These are phyloP conservation scores for Xylariaceae sp. DNA, from an alignment of 2,329 filamentous ascomycete genomes.

Conservation along the genomic window DNA sequence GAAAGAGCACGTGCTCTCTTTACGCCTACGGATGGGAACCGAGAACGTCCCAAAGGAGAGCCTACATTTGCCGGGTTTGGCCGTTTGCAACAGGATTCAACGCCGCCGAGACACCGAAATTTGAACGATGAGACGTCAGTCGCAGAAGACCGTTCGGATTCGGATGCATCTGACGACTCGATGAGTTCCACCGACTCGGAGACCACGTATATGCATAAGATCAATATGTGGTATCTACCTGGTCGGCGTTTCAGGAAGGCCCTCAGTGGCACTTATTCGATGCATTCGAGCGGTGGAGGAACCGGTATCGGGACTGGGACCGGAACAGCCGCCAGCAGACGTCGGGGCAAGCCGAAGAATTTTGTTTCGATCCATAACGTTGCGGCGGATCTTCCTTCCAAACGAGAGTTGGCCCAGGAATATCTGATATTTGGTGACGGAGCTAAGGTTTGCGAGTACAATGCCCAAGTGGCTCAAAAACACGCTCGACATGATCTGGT, in stretches of 20 bases:
- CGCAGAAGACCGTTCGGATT: constrained; percentile 49
- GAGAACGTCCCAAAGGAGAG: constrained; percentile 49
- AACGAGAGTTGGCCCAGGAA: constrained; percentile 68
- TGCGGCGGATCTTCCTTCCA: constrained; percentile 70
- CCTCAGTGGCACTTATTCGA: constrained; percentile 53
- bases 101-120: constrained; percentile 42
- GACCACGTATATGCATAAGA: constrained; percentile 58
- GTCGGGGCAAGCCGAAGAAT: constrained; percentile 57
- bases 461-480: constrained; percentile 71
- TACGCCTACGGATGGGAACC: constrained; percentile 41
- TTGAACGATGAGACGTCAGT: constrained; percentile 47
- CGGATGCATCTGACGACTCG: constrained; percentile 44
- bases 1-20: constrained; percentile 52
- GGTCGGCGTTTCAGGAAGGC: constrained; percentile 50
- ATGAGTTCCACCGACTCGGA: constrained; percentile 58
- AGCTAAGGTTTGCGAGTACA: constrained; percentile 77
- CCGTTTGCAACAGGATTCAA: constrained; percentile 48
- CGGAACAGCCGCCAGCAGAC: constrained; percentile 49
- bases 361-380: constrained; percentile 71
- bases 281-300: constrained; percentile 57
- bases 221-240: constrained; percentile 54
- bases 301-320: constrained; percentile 57
- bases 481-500: constrained; percentile 68
- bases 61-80: constrained; percentile 57
- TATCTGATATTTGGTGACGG: constrained; percentile 84